Percentiles rank a stretch among this genome's conserved stretches.
Evolutionary conservation across 2,329 filamentous ascomycete genomes (phyloP).

Genomic region (Drechslerella stenobrocha): DNA sequence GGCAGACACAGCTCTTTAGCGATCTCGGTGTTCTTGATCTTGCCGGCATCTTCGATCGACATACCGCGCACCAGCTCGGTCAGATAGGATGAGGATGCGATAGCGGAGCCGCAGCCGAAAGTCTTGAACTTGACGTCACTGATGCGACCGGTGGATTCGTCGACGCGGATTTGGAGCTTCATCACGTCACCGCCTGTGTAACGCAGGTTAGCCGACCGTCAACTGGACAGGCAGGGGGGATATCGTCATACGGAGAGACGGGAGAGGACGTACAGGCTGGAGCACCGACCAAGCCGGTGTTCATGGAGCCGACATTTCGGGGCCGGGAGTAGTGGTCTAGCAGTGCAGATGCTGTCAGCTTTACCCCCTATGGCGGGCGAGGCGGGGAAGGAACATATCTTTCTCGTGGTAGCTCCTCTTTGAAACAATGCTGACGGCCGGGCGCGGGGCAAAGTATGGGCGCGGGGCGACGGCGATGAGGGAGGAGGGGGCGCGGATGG

Average conservation of each 20-base stretch:
- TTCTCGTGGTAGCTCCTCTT: conserved; percentile 53
- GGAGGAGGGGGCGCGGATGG: conserved; percentile 17
- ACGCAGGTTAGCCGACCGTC: conserved; percentile 7
- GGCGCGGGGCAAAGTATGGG: conserved; percentile 27
- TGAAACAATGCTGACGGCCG: conserved; percentile 22
- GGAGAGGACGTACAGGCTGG: conserved; percentile 61
- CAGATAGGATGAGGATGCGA: conserved; percentile 90
- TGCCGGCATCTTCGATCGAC: conserved; percentile 89
- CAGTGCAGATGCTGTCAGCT: conserved; percentile 55
- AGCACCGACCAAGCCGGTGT: conserved; percentile 85
- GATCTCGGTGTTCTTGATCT: conserved; percentile 96
- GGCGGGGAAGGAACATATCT: conserved; percentile 51
- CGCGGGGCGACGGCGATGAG: conserved; percentile 43
- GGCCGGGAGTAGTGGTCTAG: conserved; percentile 82
- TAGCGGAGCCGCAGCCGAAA: conserved; percentile 90
- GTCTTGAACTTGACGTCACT: conserved; percentile 98
- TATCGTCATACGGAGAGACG: background rate
- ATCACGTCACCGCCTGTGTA: conserved; percentile 73
- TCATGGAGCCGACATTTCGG: conserved; percentile 76
- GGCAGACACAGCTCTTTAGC: conserved; percentile 91
- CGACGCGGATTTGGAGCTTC: conserved; percentile 91
- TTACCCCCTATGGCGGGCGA: conserved; percentile 22
- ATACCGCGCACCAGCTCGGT: conserved; percentile 94
- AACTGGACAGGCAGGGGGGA: background rate
- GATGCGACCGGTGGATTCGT: conserved; percentile 78